Base-by-base conservation (phyloP, 441 rosid species). In the Gossypium trilobum region DNA sequence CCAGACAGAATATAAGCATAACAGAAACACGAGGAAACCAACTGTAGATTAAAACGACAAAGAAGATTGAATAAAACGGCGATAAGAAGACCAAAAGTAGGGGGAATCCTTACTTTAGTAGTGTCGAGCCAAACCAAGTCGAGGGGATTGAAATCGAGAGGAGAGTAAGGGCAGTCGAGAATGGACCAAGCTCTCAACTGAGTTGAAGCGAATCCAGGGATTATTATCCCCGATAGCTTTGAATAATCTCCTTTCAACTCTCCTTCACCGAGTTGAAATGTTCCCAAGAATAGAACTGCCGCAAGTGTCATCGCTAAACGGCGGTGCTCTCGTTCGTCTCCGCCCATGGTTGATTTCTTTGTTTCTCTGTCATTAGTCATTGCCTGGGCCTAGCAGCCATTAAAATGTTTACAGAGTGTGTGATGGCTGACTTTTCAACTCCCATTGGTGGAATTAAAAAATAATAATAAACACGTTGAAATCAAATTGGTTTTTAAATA, bases 161-260 rank as follows among this genome's bases (percentile, higher is more conserved):
- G 99, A 57, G 92, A 81, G 86, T 86, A 92, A 1, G 98, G 98
- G 61, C 99, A 95, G 85, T 95, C 98, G 60, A 95, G 97, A 75
- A 92, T 84, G 48, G 99, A 95, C 99, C 99, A 95, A 5, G 98
- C 99, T 74, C 99, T 79, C 10, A 95, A 82, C 95, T 92, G 99
- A 79, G 97, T 86, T 56, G 98, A 95, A 48, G 98, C 99, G 79
- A 95, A 95, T 54, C 97, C 99, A 10, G 98, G 99, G 8, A 95
- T 95, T 83, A 95, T 91, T 68, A 95, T 88, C 75, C 99, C 99
- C 13, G 99, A 91, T 11, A 92, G 74, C 87, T 86, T 89, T 20
- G 91, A 87, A 82, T 88, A 89, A 78, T 85, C 86, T 31, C 89
- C 89, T 74, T 62, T 75, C 71, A 82, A 82, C 81, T 83, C 81